Percentiles rank a stretch among this genome's conserved stretches.
Conservation (phyloP, 1,139 yeast genomes). For the Pneumocystis jirovecii region DNA sequence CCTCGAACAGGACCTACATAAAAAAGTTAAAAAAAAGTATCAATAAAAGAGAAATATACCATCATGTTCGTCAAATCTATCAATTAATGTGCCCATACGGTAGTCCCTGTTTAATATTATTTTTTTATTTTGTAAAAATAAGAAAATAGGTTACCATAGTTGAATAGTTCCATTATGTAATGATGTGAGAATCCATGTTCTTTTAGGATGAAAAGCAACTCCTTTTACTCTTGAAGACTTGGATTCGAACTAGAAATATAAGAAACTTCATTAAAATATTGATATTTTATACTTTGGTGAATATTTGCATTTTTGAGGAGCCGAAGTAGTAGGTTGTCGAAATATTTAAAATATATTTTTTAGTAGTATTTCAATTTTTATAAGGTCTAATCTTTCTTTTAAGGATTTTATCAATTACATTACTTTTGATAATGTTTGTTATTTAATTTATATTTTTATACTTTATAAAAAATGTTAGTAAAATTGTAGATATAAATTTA, state of each 20-base stretch:
- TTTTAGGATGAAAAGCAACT: constrained; percentile 90
- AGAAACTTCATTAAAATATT: neutral
- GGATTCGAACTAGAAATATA: constrained; percentile 50
- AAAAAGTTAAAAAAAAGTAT: neutral
- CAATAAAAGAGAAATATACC: constrained; percentile 52
- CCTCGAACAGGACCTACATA: neutral
- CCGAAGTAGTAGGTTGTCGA: neutral
- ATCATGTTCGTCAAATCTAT: constrained; percentile 92
- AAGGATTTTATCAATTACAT: neutral
- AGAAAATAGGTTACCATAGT: neutral
- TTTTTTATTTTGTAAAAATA: constrained; percentile 37
- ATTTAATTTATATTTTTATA: neutral
- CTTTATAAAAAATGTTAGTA: neutral
- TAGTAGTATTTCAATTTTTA: neutral
- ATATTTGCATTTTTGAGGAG: neutral
- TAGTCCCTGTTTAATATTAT: constrained; percentile 98
- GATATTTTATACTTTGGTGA: neutral
- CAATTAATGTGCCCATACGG: constrained; percentile 96
- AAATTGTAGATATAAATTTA: no score
- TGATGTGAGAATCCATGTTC: constrained; percentile 95
- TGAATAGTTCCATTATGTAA: constrained; percentile 34
- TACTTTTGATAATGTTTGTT: no score
- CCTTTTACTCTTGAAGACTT: constrained; percentile 98
- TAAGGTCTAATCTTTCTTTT: neutral
- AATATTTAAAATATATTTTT: neutral